Evolutionary conservation across 2,329 filamentous ascomycete genomes (phyloP), one percentile per base, ranked within the genome.

Genomic region (Colletotrichum sp.): DNA sequence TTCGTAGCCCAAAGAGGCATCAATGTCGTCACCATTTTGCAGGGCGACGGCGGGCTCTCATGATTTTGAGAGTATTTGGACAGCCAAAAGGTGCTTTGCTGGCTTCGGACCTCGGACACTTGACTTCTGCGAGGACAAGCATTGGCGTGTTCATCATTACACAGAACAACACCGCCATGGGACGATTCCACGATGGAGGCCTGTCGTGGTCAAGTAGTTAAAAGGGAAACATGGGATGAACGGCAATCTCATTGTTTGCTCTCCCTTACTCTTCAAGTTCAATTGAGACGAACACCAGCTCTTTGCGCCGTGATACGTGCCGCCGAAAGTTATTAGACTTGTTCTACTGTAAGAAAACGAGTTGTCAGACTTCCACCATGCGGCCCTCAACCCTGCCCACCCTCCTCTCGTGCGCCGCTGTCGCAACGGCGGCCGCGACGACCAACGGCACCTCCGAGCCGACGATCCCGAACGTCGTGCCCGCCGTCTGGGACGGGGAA

Each of bases 401-500:
- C 25, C 30, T 74, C 34, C 61, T 78, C 43, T 68, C 72, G 52
- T 61, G 68, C 52, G 64, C 75, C 48, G 70, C 75, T 36, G 61
- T 74, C 18, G 69, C 71, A 25, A 62, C 74, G 56, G 60, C 77
- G 16, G 77, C 69, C 18, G 74, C 77, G 1, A 55, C 43, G 12
- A 70, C 70, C 73, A 76, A 77, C 68, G 71, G 70, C 39, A 68
- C 70, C n/a, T 18, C 74, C 28, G 27, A 70, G 13, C 58, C 65
- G 4, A 22, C 43, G 22, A 34, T 66, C 22, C 66, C 74, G 10
- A 80, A 78, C 66, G 81, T 80, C 30, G 80, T 82, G 10, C 81
- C 81, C 12, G 79, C 82, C 2, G 66, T 78, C 15, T 83, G 80
- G 80, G 82, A 83, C 62, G 82, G 82, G 28, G 66, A 77, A 15